Evolutionary conservation across 2,329 filamentous ascomycete genomes (phyloP).

Genomic region (Alternaria panax): DNA sequence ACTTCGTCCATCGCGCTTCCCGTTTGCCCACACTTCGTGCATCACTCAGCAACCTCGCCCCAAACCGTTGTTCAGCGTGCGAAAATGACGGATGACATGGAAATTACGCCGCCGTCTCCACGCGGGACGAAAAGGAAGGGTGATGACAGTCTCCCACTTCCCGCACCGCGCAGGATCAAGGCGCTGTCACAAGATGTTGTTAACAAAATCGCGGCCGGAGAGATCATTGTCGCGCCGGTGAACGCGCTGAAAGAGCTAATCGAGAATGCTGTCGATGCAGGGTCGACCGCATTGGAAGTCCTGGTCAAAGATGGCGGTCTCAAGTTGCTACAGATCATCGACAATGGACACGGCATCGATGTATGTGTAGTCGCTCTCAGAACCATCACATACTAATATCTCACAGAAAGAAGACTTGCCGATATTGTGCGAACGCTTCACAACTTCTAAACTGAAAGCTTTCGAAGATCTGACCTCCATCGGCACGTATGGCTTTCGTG

Average conservation of each 20-base stretch:
- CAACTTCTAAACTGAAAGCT: conserved; percentile 90
- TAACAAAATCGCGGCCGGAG: conserved; percentile 97
- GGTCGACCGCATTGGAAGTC: conserved; percentile 88
- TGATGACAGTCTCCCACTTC: conserved; percentile 43
- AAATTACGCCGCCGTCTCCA: conserved; percentile 35
- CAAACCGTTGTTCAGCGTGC: not conserved
- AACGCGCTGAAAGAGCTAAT: conserved; percentile 96
- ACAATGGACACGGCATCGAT: conserved; percentile 95
- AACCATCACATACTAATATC: conserved; percentile 15
- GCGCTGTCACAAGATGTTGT: conserved; percentile 91
- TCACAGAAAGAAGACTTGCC: conserved; percentile 83
- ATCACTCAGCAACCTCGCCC: conserved; percentile 12
- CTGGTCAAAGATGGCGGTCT: conserved; percentile 93
- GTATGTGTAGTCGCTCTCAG: conserved; percentile 59
- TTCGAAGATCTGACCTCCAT: conserved; percentile 94
- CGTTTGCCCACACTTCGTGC: conserved; percentile 7
- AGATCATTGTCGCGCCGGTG: conserved; percentile 97
- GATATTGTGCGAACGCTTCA: conserved; percentile 94
- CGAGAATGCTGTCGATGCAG: conserved; percentile 97
- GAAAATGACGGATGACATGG: conserved; percentile 43
- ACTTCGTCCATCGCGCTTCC: conserved; percentile 23
- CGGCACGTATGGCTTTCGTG: conserved; percentile 95
- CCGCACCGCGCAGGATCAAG: conserved; percentile 63
- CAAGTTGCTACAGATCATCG: conserved; percentile 94
- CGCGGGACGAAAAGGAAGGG: conserved; percentile 49